A percentile compares a stretch with the other conserved stretches of the same genome.
These are phyloP conservation scores for Tolypocladium guangdongense DNA, from an alignment of 2,329 filamentous ascomycete genomes.

Conservation along the genomic window DNA sequence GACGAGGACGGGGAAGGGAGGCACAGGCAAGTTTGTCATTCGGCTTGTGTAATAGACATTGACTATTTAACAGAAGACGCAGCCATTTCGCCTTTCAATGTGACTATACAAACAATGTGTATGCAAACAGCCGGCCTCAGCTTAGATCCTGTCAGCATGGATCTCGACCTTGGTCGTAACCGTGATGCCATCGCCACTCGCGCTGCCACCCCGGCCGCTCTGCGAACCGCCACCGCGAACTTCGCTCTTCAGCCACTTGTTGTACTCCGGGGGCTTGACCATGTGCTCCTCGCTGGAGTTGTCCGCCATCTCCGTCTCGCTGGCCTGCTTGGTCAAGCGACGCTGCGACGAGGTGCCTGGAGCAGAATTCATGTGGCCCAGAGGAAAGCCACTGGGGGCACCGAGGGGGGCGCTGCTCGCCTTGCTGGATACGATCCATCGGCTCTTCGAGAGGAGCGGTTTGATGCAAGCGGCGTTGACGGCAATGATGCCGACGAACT, in stretches of 20 bases:
- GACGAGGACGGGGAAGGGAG: constrained; percentile 17
- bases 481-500: constrained; percentile 32
- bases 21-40: constrained; percentile 17
- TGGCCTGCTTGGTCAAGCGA: constrained; percentile 3
- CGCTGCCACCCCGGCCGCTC: too few species aligned
- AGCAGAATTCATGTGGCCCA: constrained; percentile 10
- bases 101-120: not conserved
- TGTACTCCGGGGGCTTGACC: constrained; percentile 6
- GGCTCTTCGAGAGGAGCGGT: constrained; percentile 22
- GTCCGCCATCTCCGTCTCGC: constrained; percentile 13
- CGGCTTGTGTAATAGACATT: constrained; percentile 1
- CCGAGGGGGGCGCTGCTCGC: constrained; percentile 14
- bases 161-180: not conserved
- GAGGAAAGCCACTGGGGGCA: constrained; percentile 4
- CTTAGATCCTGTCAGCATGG: not conserved
- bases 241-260: constrained; percentile 1
- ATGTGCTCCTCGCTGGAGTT: constrained; percentile 22
- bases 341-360: not conserved
- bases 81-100: not conserved
- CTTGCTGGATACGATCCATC: constrained; percentile 22
- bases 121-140: too few species aligned
- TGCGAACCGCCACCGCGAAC: not conserved
- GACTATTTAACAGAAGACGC: not conserved
- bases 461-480: constrained; percentile 30
- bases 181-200: not conserved